Evolutionary conservation across 1,139 yeast species (phyloP).

Genomic region (Geotrichum phurueaensis): DNA sequence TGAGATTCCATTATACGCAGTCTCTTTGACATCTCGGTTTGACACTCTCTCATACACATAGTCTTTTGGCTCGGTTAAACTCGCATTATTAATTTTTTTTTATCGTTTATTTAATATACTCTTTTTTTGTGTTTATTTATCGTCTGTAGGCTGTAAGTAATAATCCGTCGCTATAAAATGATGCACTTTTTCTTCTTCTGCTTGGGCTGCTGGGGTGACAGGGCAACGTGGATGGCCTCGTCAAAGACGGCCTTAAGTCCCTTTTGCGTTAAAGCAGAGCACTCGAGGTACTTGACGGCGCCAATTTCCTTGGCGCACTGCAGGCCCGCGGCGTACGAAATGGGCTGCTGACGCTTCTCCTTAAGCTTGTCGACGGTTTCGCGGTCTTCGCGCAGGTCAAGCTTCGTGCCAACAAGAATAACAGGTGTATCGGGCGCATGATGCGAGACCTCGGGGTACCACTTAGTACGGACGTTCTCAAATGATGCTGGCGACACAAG

Average conservation of each 20-base stretch:
- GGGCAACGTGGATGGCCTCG: constrained; percentile 66
- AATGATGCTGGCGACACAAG: constrained; percentile 97
- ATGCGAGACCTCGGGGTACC: constrained; percentile 98
- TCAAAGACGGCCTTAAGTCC: constrained; percentile 70
- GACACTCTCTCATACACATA: too few relatives aligned
- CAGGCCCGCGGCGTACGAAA: constrained; percentile 82
- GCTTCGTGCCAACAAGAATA: constrained; percentile 91
- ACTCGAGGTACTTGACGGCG: constrained; percentile 88
- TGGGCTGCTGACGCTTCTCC: constrained; percentile 85
- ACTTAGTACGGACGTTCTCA: constrained; percentile 94
- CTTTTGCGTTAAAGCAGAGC: constrained; percentile 84
- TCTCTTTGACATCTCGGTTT: too few relatives aligned
- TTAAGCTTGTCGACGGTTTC: constrained; percentile 82
- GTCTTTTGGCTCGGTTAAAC: too few relatives aligned
- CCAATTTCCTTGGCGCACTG: constrained; percentile 87
- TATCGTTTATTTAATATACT: too few relatives aligned
- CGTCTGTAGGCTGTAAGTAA: background rate
- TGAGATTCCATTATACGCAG: too few relatives aligned
- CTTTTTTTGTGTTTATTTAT: too few relatives aligned
- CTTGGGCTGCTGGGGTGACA: constrained; percentile 36
- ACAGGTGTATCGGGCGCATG: constrained; percentile 98
- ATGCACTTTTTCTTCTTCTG: constrained; percentile 16
- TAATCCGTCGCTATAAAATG: constrained; percentile 1
- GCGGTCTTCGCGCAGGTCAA: constrained; percentile 90
- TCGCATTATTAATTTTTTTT: background rate